phyloP scores from a whole-genome alignment of 768 basidiomycete genomes.

The Serendipita sp. region DNA sequence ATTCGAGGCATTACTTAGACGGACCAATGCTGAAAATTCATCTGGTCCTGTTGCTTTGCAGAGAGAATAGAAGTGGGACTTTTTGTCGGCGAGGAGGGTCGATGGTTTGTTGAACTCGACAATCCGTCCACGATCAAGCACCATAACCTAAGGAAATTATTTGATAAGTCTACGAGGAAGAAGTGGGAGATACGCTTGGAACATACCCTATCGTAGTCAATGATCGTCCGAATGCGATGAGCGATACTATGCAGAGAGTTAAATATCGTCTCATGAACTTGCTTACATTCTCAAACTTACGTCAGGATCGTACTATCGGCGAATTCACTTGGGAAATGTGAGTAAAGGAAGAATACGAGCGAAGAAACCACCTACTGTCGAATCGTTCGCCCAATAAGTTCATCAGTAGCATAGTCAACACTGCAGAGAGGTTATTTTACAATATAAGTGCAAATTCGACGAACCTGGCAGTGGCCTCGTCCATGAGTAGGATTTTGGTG shows the following conservation, averaged over 20 bases:
- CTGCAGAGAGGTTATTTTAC: constrained; percentile 16
- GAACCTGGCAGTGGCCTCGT: constrained; percentile 63
- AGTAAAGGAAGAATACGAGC: not conserved
- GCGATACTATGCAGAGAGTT: constrained; percentile 31
- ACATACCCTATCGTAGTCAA: constrained; percentile 68
- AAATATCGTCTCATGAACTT: constrained; percentile 11
- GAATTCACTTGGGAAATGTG: constrained; percentile 40
- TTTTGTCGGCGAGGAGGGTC: constrained; percentile 6
- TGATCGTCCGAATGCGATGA: constrained; percentile 61
- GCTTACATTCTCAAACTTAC: constrained; percentile 20
- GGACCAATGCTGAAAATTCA: constrained; percentile 9
- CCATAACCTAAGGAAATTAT: constrained; percentile 38
- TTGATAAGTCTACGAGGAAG: not conserved
- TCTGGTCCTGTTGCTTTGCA: constrained; percentile 11
- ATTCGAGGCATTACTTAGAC: not conserved
- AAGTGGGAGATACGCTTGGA: not conserved
- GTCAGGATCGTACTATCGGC: constrained; percentile 68
- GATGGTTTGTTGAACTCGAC: constrained; percentile 45
- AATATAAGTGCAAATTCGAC: not conserved
- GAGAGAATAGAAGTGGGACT: constrained; percentile 11
- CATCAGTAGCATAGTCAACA: constrained; percentile 80
- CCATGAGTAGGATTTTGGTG: constrained; percentile 68
- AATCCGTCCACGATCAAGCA: constrained; percentile 64
- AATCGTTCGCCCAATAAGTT: constrained; percentile 69
- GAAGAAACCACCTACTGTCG: constrained; percentile 39